Evolutionary conservation across 192 early-diverging fungal genomes (phyloP).

Genomic region (Rhizoclosmatium sp.): DNA sequence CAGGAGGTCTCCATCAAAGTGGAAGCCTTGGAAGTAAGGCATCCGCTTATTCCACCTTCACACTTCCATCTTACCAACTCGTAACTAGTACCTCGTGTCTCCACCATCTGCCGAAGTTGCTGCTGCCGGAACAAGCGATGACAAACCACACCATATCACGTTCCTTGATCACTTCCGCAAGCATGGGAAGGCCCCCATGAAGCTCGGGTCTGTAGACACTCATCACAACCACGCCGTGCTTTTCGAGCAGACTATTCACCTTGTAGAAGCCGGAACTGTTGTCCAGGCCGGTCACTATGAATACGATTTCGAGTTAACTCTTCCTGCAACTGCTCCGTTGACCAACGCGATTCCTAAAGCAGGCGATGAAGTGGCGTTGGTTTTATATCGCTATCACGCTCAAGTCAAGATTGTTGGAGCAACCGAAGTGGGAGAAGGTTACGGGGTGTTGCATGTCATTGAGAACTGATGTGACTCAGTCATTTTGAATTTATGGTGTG

Average conservation of each 20-base stretch:
- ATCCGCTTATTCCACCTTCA: neutral
- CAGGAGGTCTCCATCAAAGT: slow-evolving; percentile 6
- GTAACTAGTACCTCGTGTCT: neutral
- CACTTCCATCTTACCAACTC: neutral
- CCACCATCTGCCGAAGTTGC: neutral
- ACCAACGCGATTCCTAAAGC: neutral
- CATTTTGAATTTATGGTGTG: neutral
- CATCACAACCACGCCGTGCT: neutral
- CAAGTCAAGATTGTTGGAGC: neutral
- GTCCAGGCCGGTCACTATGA: slow-evolving; percentile 13
- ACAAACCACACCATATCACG: neutral
- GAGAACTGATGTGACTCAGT: neutral
- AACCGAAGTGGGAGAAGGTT: neutral
- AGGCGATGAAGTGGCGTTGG: slow-evolving; percentile 1
- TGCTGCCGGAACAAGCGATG: slow-evolving; percentile 5
- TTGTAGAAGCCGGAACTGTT: neutral
- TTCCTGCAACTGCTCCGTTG: slow-evolving; percentile 7
- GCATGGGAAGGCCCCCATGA: slow-evolving; percentile 23
- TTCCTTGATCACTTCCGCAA: slow-evolving; percentile 25
- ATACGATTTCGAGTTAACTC: slow-evolving; percentile 1
- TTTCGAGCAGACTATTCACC: neutral
- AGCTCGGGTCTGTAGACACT: neutral
- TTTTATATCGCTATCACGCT: slow-evolving; percentile 13
- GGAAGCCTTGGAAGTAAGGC: neutral
- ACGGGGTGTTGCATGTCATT: neutral